A percentile compares a stretch with the other conserved stretches of the same genome.
Evolutionary conservation across 2,329 filamentous ascomycete genomes (phyloP).

Genomic region (Nannizzia gypsea): DNA sequence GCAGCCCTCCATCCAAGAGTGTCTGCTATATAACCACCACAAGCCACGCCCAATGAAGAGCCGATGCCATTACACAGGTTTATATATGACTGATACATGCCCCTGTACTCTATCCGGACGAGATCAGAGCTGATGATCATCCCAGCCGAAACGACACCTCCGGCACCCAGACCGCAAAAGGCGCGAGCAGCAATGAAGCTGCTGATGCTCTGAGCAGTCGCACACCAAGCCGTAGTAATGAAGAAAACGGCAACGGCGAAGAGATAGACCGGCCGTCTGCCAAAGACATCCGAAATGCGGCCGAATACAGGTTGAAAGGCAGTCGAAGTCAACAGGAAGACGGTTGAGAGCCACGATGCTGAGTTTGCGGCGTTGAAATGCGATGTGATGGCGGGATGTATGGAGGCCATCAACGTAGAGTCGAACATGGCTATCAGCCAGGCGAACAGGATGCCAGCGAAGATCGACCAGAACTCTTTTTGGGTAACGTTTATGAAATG

Average conservation of each 20-base stretch:
- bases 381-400: slow-evolving; percentile 69
- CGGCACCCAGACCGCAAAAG: slow-evolving; percentile 60
- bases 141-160: slow-evolving; percentile 55
- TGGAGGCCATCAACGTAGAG: slow-evolving; percentile 68
- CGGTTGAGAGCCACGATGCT: slow-evolving; percentile 71
- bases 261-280: slow-evolving; percentile 56
- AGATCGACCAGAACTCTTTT: slow-evolving; percentile 51
- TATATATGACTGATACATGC: slow-evolving; percentile 33
- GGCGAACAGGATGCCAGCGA: slow-evolving; percentile 45
- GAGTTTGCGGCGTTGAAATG: slow-evolving; percentile 67
- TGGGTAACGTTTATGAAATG: slow-evolving; percentile 30
- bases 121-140: slow-evolving; percentile 54
- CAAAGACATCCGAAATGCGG: slow-evolving; percentile 60
- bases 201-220: slow-evolving; percentile 53
- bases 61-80: slow-evolving; percentile 29
- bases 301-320: slow-evolving; percentile 65
- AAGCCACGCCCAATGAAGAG: slow-evolving; percentile 28
- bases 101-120: slow-evolving; percentile 56
- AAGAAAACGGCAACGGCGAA: slow-evolving; percentile 51
- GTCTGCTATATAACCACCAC: slow-evolving; percentile 31
- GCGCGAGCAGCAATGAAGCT: slow-evolving; percentile 61
- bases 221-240: slow-evolving; percentile 58
- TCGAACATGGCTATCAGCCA: slow-evolving; percentile 56
- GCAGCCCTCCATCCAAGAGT: slow-evolving; percentile 32
- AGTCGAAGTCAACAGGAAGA: slow-evolving; percentile 65